phyloP scores from a whole-genome alignment of 352 stramenopile genomes.

The Globisporangium canariense region DNA sequence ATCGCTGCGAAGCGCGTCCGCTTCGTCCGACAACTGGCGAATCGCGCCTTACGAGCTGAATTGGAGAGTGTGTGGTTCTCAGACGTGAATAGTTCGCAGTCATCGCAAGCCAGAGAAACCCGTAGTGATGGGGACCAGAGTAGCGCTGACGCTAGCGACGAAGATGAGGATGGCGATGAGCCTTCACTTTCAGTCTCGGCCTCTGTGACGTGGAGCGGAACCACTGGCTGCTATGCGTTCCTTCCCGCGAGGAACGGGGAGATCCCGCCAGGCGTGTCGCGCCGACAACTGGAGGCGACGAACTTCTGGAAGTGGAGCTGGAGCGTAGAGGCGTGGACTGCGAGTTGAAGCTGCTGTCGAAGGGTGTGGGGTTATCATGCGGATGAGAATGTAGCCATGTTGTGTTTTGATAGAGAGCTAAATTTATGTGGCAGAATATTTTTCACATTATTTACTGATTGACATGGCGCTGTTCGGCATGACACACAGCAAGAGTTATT shows the following conservation, averaged over 20 bases:
- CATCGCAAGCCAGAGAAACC: background rate
- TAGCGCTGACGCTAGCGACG: background rate
- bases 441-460: background rate
- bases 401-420: background rate
- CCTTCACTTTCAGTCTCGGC: background rate
- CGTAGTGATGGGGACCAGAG: background rate
- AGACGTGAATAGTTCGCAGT: background rate
- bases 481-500: background rate
- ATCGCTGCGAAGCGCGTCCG: conserved; percentile 4
- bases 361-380: background rate
- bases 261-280: background rate
- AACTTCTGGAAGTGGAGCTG: background rate
- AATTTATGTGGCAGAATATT: background rate
- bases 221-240: background rate
- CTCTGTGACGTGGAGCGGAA: background rate
- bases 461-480: background rate
- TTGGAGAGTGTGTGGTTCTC: background rate
- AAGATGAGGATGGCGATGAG: background rate
- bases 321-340: background rate
- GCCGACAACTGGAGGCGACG: background rate
- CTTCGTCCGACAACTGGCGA: background rate
- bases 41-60: background rate
- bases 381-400: background rate
- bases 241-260: background rate
- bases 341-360: background rate